phyloP scores from a whole-genome alignment of 2,329 filamentous ascomycete genomes.

The Talaromyces sp. region DNA sequence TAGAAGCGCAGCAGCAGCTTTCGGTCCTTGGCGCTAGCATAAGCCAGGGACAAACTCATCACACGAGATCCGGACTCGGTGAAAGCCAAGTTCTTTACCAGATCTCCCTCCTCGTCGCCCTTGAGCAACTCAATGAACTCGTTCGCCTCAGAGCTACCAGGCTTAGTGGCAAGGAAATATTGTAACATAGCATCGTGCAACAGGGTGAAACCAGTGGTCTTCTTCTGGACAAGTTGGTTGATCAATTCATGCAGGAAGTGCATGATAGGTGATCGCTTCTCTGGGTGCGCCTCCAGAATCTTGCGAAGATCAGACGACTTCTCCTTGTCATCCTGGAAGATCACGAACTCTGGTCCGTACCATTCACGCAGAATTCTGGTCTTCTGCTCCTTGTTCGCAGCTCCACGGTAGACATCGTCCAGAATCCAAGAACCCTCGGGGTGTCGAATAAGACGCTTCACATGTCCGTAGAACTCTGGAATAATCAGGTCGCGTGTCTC shows the following conservation, averaged over 20 bases:
- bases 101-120: conserved; percentile 85
- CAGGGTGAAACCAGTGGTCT: conserved; percentile 95
- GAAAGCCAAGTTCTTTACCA: conserved; percentile 94
- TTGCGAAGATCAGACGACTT: conserved; percentile 65
- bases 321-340: conserved; percentile 66
- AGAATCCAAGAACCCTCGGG: conserved; percentile 96
- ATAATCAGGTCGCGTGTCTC: conserved; percentile 88
- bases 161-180: conserved; percentile 80
- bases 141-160: conserved; percentile 76
- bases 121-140: conserved; percentile 91
- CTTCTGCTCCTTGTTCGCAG: conserved; percentile 85
- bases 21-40: conserved; percentile 88
- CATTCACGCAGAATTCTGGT: conserved; percentile 84
- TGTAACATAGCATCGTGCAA: conserved; percentile 98
- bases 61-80: conserved; percentile 85
- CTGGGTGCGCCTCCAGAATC: conserved; percentile 76
- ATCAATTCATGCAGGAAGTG: conserved; percentile 82
- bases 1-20: conserved; percentile 85
- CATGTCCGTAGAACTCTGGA: conserved; percentile 91
- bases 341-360: conserved; percentile 91
- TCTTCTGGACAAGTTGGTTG: conserved; percentile 93
- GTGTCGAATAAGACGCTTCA: conserved; percentile 92
- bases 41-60: conserved; percentile 77
- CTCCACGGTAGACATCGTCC: conserved; percentile 91
- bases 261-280: conserved; percentile 87